Evolutionary conservation across 2,329 filamentous ascomycete genomes (phyloP).

Genomic region (Paradendryphiella salina): DNA sequence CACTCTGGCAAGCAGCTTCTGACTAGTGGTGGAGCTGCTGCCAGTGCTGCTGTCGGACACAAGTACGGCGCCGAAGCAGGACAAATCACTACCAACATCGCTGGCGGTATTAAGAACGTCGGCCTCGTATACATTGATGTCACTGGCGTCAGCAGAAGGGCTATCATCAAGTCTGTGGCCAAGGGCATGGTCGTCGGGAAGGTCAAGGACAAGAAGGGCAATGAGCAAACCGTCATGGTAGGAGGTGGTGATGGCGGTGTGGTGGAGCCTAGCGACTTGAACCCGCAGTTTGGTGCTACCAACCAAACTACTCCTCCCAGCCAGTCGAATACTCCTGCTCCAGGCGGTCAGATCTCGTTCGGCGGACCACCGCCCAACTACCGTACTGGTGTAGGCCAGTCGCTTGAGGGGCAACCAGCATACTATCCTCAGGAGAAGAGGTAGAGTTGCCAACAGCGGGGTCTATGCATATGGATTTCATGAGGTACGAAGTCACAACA

Average conservation of each 20-base stretch:
- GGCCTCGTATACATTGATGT: slow-evolving; percentile 97
- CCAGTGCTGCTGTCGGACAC: slow-evolving; percentile 84
- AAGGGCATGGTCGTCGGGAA: slow-evolving; percentile 90
- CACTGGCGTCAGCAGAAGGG: slow-evolving; percentile 83
- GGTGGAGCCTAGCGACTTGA: slow-evolving; percentile 47
- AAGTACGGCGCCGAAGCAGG: slow-evolving; percentile 86
- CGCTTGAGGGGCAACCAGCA: slow-evolving; percentile 41
- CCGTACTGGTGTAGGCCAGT: slow-evolving; percentile 42
- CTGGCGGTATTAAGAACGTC: slow-evolving; percentile 91
- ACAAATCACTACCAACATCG: slow-evolving; percentile 71
- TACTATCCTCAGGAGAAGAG: slow-evolving; percentile 44
- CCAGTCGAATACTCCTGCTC: slow-evolving; percentile 25
- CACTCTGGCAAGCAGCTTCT: slow-evolving; percentile 81
- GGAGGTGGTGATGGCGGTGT: slow-evolving; percentile 64
- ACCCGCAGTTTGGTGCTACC: slow-evolving; percentile 31
- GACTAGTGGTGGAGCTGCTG: slow-evolving; percentile 72
- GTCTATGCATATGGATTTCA: slow-evolving; percentile 2
- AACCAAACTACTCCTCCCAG: slow-evolving; percentile 39
- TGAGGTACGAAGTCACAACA: slow-evolving; percentile 31
- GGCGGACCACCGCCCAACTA: slow-evolving; percentile 44
- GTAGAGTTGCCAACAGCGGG: slow-evolving; percentile 9
- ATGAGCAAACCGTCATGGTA: slow-evolving; percentile 66
- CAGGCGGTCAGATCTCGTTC: slow-evolving; percentile 41
- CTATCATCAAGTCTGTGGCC: slow-evolving; percentile 90
- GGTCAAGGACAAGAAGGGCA: slow-evolving; percentile 73